phyloP scores from a whole-genome alignment of 2,329 filamentous ascomycete species.

The Fusarium sp. region DNA sequence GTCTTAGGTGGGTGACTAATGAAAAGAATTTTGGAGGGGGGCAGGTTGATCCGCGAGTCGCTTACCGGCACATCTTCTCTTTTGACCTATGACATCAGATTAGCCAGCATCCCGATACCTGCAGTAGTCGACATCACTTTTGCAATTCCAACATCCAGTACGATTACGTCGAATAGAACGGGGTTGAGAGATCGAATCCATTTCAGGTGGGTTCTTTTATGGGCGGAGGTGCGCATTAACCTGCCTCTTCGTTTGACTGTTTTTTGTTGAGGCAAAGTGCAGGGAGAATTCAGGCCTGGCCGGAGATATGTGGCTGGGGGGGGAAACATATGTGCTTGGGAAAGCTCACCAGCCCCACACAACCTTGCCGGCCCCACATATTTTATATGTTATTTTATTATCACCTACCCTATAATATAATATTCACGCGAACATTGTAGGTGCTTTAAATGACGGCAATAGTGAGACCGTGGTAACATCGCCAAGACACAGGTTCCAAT shows the following conservation, averaged over 20 bases:
- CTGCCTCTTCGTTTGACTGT: background rate
- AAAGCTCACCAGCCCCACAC: slow-evolving; percentile 42
- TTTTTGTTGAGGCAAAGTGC: background rate
- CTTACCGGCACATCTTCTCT: slow-evolving; percentile 1
- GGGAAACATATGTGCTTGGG: background rate
- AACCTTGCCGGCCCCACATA: too few species aligned
- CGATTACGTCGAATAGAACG: slow-evolving; percentile 1
- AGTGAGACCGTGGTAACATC: too few species aligned
- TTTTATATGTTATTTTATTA: too few species aligned
- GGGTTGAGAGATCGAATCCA: background rate
- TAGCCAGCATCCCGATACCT: background rate
- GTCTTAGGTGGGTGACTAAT: background rate
- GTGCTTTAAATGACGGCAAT: too few species aligned
- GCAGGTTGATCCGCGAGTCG: background rate
- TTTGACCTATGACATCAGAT: background rate
- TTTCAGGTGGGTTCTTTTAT: background rate
- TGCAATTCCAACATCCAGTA: background rate
- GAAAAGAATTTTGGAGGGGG: too few species aligned
- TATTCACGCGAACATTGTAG: too few species aligned
- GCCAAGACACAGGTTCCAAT: too few species aligned
- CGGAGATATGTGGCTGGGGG: background rate
- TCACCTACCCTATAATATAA: too few species aligned
- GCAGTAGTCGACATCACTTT: background rate
- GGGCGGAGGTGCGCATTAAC: background rate
- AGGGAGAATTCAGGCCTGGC: background rate